Conservation (phyloP, 257 asterid species). For the Henckelia pumila region DNA sequence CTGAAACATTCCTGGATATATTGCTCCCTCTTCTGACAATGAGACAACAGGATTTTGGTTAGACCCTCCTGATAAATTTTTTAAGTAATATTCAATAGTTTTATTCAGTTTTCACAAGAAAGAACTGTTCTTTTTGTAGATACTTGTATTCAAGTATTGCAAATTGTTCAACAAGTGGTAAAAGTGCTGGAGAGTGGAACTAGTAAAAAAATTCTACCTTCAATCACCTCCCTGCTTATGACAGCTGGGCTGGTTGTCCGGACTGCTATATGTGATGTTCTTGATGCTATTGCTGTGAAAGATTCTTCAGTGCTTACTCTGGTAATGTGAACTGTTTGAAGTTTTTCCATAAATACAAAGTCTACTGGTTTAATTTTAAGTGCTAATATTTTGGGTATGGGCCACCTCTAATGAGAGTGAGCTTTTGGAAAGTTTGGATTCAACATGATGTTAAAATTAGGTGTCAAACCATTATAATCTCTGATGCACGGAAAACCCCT, state of each 20-base stretch:
- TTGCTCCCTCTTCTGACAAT: conserved; percentile 70
- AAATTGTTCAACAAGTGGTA: conserved; percentile 54
- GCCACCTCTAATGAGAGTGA: background rate
- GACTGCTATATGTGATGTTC: conserved; percentile 67
- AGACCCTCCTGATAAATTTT: conserved; percentile 26
- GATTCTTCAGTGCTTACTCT: conserved; percentile 56
- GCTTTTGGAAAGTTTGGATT: background rate
- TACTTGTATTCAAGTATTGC: conserved; percentile 45
- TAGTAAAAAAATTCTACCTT: conserved; percentile 48
- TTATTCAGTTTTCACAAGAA: conserved; percentile 12
- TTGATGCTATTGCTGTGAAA: conserved; percentile 62
- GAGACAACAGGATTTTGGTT: conserved; percentile 64
- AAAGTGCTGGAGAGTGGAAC: conserved; percentile 48
- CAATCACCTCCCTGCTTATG: conserved; percentile 71
- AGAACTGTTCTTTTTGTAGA: conserved; percentile 45
- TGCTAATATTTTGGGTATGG: background rate
- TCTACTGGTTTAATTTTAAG: background rate
- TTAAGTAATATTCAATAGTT: conserved; percentile 11
- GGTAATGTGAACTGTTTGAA: conserved; percentile 43
- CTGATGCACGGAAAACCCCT: background rate
- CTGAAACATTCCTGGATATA: conserved; percentile 66
- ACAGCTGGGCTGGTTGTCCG: conserved; percentile 58
- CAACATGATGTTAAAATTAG: background rate
- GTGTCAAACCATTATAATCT: background rate
- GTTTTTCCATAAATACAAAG: background rate